Evolutionary conservation across 108 stramenopile genomes (phyloP).

Genomic region (Aurantiochytrium sp.): DNA sequence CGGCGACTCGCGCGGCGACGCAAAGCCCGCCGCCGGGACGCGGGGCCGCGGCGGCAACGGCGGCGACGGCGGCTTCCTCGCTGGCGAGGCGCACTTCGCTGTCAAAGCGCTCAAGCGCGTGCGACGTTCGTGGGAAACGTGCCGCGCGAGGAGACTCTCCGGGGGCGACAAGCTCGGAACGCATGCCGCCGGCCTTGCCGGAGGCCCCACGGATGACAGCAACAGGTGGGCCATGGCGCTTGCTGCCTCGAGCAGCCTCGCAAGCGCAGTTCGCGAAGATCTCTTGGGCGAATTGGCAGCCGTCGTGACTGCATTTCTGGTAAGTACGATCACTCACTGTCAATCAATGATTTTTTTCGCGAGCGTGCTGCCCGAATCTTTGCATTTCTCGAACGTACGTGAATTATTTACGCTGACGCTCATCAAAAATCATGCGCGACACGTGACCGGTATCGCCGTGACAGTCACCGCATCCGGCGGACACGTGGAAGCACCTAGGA

Average conservation of each 20-base stretch:
- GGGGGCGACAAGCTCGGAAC: neutral
- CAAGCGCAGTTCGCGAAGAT: no score
- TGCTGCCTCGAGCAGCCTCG: no score
- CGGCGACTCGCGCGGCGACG: no score
- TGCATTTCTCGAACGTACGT: no score
- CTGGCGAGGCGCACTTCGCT: neutral
- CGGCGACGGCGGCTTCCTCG: neutral
- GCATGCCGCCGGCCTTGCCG: neutral
- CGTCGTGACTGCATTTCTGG: no score
- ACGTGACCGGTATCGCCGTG: neutral
- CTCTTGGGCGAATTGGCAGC: no score
- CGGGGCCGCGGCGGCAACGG: no score
- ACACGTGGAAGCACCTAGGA: neutral
- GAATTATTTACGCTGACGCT: no score
- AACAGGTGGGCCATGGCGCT: neutral
- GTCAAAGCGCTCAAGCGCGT: neutral
- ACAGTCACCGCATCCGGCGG: neutral
- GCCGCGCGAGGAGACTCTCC: neutral
- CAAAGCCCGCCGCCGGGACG: no score
- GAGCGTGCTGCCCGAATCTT: no score
- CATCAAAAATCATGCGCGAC: neutral
- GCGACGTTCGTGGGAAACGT: neutral
- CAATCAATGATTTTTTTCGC: no score
- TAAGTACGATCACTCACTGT: no score
- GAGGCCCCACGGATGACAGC: neutral